Conservation (phyloP, 2,329 filamentous ascomycete species). For the Neonectria neomacrospora region DNA sequence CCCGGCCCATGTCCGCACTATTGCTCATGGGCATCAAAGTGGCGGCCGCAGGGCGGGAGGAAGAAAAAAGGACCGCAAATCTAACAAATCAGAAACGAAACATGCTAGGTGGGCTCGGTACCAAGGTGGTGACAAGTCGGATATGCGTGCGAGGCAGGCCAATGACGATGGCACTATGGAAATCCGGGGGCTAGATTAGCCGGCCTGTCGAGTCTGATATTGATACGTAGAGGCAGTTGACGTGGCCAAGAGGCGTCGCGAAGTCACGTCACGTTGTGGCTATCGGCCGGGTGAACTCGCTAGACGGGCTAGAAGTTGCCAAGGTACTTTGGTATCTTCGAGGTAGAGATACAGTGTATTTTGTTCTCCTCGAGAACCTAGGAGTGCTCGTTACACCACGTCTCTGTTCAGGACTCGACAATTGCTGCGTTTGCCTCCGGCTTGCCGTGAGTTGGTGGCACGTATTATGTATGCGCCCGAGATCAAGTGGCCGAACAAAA, state of each 20-base stretch:
- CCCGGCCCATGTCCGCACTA: slow-evolving; percentile 3
- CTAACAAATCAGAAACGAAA: slow-evolving; percentile 20
- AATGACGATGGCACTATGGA: slow-evolving; percentile 16
- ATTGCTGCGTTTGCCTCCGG: not conserved
- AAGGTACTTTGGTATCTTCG: slow-evolving; percentile 6
- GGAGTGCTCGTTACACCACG: not conserved
- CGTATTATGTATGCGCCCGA: not conserved
- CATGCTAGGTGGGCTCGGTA: slow-evolving; percentile 11
- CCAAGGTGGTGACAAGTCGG: slow-evolving; percentile 20
- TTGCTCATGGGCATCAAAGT: slow-evolving; percentile 2
- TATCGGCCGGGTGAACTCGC: slow-evolving; percentile 23
- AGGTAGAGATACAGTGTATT: not conserved
- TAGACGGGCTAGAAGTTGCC: slow-evolving; percentile 12
- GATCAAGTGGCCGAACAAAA: not conserved
- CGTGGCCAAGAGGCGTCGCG: slow-evolving; percentile 22
- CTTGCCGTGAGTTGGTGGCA: not conserved
- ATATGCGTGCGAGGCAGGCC: slow-evolving; percentile 15
- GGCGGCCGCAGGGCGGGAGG: slow-evolving; percentile 1
- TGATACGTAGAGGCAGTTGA: slow-evolving; percentile 18
- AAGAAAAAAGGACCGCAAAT: slow-evolving; percentile 1
- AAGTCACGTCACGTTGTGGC: slow-evolving; percentile 22
- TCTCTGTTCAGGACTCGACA: not conserved
- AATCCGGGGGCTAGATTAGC: slow-evolving; percentile 26
- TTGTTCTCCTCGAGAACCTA: not conserved
- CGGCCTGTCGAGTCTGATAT: slow-evolving; percentile 9